Evolutionary conservation across 2,329 filamentous ascomycete species (phyloP).

Genomic region (Pseudogymnoascus sp.): DNA sequence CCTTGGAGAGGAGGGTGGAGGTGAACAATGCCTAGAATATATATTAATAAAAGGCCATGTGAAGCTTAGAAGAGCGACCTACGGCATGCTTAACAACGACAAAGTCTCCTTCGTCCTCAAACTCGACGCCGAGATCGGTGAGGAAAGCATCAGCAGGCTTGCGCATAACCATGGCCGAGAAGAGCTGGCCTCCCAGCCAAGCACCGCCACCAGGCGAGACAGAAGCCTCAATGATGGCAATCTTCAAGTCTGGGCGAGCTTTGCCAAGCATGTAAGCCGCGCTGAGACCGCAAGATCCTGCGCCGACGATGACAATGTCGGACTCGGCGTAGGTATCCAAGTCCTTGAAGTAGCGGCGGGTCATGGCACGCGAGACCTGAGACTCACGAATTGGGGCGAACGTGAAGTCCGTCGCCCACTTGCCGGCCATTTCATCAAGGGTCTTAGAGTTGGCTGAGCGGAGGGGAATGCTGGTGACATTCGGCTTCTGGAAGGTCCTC

Average conservation of each 20-base stretch:
- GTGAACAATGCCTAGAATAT: conserved; percentile 63
- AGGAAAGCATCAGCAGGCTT: conserved; percentile 85
- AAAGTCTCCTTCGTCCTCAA: conserved; percentile 79
- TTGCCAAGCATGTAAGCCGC: conserved; percentile 78
- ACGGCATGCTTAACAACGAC: conserved; percentile 86
- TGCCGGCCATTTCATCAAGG: conserved; percentile 57
- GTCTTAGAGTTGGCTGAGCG: conserved; percentile 30
- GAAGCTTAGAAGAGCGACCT: conserved; percentile 12
- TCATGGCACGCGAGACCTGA: conserved; percentile 90
- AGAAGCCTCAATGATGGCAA: conserved; percentile 81
- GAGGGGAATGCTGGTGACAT: conserved; percentile 38
- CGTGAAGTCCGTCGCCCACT: conserved; percentile 66
- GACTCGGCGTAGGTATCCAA: conserved; percentile 84
- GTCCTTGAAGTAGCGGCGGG: conserved; percentile 83
- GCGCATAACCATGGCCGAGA: conserved; percentile 91
- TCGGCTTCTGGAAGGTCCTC: conserved; percentile 36
- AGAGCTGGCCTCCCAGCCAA: conserved; percentile 89
- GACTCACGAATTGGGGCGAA: conserved; percentile 86
- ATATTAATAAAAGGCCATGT: not conserved
- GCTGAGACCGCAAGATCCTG: conserved; percentile 78
- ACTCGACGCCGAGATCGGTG: conserved; percentile 70
- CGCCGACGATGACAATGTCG: conserved; percentile 88
- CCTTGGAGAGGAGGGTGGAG: conserved; percentile 73
- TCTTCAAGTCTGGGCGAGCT: conserved; percentile 79
- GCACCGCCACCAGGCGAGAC: conserved; percentile 83